These are phyloP conservation scores for Metarhizium rileyi DNA, from an alignment of 2,329 filamentous ascomycete genomes.

Conservation along the genomic window DNA sequence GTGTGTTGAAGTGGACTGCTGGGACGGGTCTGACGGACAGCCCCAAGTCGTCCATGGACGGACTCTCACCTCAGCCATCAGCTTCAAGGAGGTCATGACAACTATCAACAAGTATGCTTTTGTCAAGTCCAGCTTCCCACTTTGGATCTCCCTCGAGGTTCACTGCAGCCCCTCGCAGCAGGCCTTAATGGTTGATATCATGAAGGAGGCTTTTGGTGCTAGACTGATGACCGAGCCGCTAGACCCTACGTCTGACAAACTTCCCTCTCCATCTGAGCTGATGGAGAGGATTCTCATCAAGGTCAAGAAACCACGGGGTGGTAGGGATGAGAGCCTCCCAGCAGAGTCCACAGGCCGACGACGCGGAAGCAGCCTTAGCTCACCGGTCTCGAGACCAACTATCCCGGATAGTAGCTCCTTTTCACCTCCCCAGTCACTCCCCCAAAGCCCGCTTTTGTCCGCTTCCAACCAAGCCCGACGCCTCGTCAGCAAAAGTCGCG, in stretches of 20 bases:
- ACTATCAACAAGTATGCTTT: constrained; percentile 96
- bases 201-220: constrained; percentile 75
- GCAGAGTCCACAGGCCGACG: constrained; percentile 34
- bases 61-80: constrained; percentile 79
- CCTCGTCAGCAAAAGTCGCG: constrained; percentile 39
- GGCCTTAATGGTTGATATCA: constrained; percentile 77
- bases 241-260: constrained; percentile 52
- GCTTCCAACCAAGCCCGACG: constrained; percentile 42
- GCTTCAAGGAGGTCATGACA: constrained; percentile 84
- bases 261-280: constrained; percentile 81
- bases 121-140: constrained; percentile 70
- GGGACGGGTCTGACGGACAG: constrained; percentile 82
- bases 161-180: constrained; percentile 84
- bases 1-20: constrained; percentile 95
- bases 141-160: constrained; percentile 93
- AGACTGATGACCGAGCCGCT: constrained; percentile 69
- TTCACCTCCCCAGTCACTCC: constrained; percentile 40
- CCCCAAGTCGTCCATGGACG: constrained; percentile 87
- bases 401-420: constrained; percentile 43
- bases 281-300: constrained; percentile 83
- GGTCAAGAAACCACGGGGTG: constrained; percentile 64
- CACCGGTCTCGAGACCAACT: constrained; percentile 47
- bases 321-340: constrained; percentile 27
- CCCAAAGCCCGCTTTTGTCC: constrained; percentile 43
- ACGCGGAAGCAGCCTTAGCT: constrained; percentile 65